Evolutionary conservation across 2,329 filamentous ascomycete species (phyloP).

Genomic region (Colletotrichum gloeosporioides): DNA sequence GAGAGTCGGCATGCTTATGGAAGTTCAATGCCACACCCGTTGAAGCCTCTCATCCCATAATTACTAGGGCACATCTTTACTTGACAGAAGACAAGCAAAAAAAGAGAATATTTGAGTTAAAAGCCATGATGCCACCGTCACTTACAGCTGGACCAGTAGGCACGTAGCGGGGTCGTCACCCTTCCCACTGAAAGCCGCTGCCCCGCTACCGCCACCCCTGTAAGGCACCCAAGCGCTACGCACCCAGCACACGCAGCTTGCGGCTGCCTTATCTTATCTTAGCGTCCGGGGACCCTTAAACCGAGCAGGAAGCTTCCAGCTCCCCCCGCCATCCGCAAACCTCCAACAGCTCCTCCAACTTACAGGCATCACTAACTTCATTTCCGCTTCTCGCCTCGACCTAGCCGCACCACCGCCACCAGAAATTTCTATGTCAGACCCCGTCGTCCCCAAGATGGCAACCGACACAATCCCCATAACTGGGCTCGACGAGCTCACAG

Average conservation of each 20-base stretch:
- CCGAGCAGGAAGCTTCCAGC: not conserved
- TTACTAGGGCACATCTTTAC: rapidly evolving
- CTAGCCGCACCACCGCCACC: not conserved
- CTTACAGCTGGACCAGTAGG: not conserved
- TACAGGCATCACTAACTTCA: not conserved
- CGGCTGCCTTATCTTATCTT: conserved; percentile 16
- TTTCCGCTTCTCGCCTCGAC: not conserved
- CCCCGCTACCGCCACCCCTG: not conserved
- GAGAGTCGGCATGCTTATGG: too few relatives aligned
- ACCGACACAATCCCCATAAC: conserved; percentile 51
- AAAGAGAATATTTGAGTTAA: too few relatives aligned
- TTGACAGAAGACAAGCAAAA: not conserved
- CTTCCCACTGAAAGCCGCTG: not conserved
- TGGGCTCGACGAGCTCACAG: conserved; percentile 58
- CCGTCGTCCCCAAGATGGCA: conserved; percentile 40
- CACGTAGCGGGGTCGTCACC: not conserved
- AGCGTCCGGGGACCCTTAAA: conserved; percentile 10
- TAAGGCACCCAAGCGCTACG: not conserved
- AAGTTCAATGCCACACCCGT: not conserved
- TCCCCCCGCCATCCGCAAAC: not conserved
- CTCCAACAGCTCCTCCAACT: not conserved
- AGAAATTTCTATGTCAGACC: conserved; percentile 29
- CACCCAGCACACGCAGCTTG: not conserved
- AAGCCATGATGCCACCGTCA: not conserved
- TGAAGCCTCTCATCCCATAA: not conserved